A percentile compares a stretch with the other conserved stretches of the same genome.
Evolutionary conservation across 2,329 filamentous ascomycete genomes (phyloP).

Genomic region (Aspergillus felis): DNA sequence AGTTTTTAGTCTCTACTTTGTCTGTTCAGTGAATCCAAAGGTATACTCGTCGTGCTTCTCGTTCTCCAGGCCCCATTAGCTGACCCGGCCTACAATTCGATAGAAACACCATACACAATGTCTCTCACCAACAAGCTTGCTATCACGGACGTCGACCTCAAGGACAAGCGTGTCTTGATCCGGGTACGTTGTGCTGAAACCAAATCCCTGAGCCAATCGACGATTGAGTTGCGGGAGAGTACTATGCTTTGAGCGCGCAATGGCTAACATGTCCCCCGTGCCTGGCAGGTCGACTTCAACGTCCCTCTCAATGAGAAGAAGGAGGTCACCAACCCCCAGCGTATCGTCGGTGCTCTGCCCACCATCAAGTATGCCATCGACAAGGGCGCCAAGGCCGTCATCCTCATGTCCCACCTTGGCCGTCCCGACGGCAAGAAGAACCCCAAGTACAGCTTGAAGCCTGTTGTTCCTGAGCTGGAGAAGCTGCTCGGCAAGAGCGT

Average conservation of each 20-base stretch:
- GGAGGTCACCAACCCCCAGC: constrained; percentile 97
- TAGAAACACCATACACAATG: constrained; percentile 53
- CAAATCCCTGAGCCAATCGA: constrained; percentile 17
- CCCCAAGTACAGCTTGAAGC: constrained; percentile 90
- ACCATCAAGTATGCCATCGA: constrained; percentile 94
- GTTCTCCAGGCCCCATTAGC: background rate
- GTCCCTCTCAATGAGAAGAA: constrained; percentile 90
- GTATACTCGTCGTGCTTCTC: background rate
- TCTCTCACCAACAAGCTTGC: constrained; percentile 98
- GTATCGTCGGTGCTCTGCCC: constrained; percentile 90
- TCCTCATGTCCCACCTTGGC: constrained; percentile 98
- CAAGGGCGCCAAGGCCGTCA: constrained; percentile 82
- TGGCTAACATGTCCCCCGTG: background rate
- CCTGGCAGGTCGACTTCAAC: constrained; percentile 91
- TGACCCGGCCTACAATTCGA: background rate
- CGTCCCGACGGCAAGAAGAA: constrained; percentile 88
- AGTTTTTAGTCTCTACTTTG: background rate
- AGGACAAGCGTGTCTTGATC: constrained; percentile 97
- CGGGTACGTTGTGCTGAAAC: constrained; percentile 60
- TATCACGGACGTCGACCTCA: constrained; percentile 93
- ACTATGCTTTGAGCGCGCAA: constrained; percentile 6
- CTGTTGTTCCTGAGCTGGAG: constrained; percentile 86
- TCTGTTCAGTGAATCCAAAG: background rate
- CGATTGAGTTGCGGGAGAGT: background rate
- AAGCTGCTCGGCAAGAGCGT: constrained; percentile 82